Evolutionary conservation across 2,329 filamentous ascomycete species (phyloP), one percentile per base, ranked within the genome.

Genomic region (Aspergillus sergii): DNA sequence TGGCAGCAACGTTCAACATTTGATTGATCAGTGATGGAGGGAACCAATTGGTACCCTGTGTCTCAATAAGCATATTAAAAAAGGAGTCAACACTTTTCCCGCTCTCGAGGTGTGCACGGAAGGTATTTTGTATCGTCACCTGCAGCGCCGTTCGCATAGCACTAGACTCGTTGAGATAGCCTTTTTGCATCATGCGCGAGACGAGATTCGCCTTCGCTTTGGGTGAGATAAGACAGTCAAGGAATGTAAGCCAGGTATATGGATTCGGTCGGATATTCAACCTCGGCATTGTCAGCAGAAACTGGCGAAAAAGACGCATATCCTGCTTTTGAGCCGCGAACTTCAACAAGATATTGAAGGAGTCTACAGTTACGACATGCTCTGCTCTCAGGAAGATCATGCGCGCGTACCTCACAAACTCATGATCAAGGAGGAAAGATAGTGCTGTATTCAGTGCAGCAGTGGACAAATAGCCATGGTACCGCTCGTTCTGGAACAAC

Each of bases 311-410:
- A 19, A 71, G 70, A 14, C 64, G 66, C n/a, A 80, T 66, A 67
- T 83, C 75, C 57, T 77, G 75, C 26, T 69, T 70, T 56, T 70
- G 71, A 14, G 80, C 80, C 30, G 77, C 73, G 26, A 71, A 71
- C 48, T 70, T 68, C 45, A 84, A 66, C 57, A 84, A 69, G 51
- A 82, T 78, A 57, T 83, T 83, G 66, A 79, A 82, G 7, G 79
- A 80, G 45, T 80, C 76, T 6, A 75, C 70, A 3, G 76, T 76
- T 36, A 76, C 72, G 28, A 79, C 66, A 53, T 76, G 70, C 57
- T 79, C 74, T 62, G 77, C 74, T 19, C 60, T 69, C 19, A 71
- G 65, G 56, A 81, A 78, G 8, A 83, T 64, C 2, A 61, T 41
- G 41, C 74, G 74, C 16, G 76, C 75, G 57, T 70, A 64, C 4